Evolutionary conservation across 2,329 filamentous ascomycete genomes (phyloP).

Genomic region (Paraconiothyrium sp.): DNA sequence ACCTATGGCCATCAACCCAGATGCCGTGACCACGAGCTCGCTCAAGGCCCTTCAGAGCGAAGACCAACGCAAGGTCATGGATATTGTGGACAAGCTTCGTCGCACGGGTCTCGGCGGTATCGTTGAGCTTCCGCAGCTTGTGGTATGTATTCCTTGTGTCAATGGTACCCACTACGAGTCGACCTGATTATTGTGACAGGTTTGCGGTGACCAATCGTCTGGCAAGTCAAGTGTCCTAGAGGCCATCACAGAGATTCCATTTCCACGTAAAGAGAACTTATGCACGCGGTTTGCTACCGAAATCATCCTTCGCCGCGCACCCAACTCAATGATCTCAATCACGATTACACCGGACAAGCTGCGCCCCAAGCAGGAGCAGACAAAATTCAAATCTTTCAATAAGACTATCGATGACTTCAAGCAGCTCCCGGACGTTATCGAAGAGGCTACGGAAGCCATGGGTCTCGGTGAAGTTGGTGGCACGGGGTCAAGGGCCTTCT

Average conservation of each 20-base stretch:
- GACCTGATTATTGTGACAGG: slow-evolving; percentile 61
- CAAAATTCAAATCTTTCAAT: slow-evolving; percentile 49
- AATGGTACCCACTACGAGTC: slow-evolving; percentile 31
- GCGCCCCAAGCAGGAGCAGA: slow-evolving; percentile 36
- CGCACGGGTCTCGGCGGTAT: slow-evolving; percentile 54
- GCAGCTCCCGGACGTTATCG: slow-evolving; percentile 61
- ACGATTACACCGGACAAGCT: slow-evolving; percentile 51
- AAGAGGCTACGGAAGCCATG: slow-evolving; percentile 62
- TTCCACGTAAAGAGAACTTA: slow-evolving; percentile 64
- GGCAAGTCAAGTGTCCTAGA: slow-evolving; percentile 74
- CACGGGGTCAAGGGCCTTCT: slow-evolving; percentile 44
- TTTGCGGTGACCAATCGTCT: slow-evolving; percentile 66
- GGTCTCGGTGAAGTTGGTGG: slow-evolving; percentile 46
- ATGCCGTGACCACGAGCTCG: slow-evolving; percentile 41
- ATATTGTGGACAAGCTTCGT: slow-evolving; percentile 63
- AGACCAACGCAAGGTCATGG: slow-evolving; percentile 59
- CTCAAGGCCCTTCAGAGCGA: slow-evolving; percentile 57
- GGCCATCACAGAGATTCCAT: slow-evolving; percentile 69
- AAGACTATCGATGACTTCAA: slow-evolving; percentile 49
- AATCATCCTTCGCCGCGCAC: slow-evolving; percentile 53
- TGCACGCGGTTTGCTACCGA: slow-evolving; percentile 69
- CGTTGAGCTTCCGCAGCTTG: slow-evolving; percentile 42
- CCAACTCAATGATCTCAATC: slow-evolving; percentile 35
- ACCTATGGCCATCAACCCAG: slow-evolving; percentile 17
- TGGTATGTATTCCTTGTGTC: slow-evolving; percentile 23